phyloP scores from a whole-genome alignment of 2,329 filamentous ascomycete genomes.

The Trichoderma cornu-damae region DNA sequence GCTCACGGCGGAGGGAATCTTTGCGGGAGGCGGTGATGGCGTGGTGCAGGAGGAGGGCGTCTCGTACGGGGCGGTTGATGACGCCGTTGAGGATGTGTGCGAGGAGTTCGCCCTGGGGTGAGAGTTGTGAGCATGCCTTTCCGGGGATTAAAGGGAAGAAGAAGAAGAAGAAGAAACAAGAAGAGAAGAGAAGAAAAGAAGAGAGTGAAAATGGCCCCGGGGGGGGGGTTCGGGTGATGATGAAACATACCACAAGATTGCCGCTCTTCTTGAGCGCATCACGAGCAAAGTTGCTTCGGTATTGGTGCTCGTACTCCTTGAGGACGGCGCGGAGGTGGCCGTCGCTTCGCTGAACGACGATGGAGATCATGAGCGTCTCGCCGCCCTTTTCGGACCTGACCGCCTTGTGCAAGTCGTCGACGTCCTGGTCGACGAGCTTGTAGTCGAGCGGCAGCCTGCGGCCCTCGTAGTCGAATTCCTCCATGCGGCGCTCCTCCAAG shows the following conservation, averaged over 20 bases:
- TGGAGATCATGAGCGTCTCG: conserved; percentile 79
- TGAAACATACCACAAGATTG: conserved; percentile 76
- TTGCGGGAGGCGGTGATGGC: conserved; percentile 70
- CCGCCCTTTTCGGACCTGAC: conserved; percentile 73
- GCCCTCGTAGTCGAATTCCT: conserved; percentile 67
- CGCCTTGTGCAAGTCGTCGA: conserved; percentile 61
- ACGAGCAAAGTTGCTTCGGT: conserved; percentile 75
- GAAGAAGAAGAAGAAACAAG: background rate
- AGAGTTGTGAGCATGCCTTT: background rate
- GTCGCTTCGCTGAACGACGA: conserved; percentile 77
- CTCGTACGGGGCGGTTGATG: conserved; percentile 90
- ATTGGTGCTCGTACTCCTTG: conserved; percentile 66
- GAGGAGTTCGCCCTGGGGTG: conserved; percentile 75
- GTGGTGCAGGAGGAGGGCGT: conserved; percentile 85
- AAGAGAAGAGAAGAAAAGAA: too few species aligned
- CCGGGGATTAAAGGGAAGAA: background rate
- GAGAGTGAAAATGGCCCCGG: too few species aligned
- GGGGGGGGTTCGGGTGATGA: too few species aligned
- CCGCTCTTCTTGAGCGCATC: conserved; percentile 83
- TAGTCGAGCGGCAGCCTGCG: conserved; percentile 52
- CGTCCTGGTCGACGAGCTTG: conserved; percentile 63
- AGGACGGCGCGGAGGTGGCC: conserved; percentile 76
- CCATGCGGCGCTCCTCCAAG: conserved; percentile 77
- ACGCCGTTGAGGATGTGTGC: conserved; percentile 94
- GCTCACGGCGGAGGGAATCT: conserved; percentile 70